Percentiles rank a stretch among this genome's conserved stretches.
Evolutionary conservation across 768 basidiomycete species (phyloP).

Genomic region (Chiua virens): DNA sequence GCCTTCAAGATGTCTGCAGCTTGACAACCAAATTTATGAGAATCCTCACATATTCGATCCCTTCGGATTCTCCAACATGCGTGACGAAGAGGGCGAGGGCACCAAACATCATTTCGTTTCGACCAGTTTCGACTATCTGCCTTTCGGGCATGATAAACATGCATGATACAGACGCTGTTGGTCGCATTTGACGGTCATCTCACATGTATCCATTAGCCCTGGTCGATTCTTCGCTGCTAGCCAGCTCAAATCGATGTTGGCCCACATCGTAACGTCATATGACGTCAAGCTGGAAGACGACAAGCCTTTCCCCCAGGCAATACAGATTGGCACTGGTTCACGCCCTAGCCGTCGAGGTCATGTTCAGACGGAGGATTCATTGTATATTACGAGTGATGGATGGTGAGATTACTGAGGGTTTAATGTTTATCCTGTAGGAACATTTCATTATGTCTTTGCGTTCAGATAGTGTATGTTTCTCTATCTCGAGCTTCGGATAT

Average conservation of each 20-base stretch:
- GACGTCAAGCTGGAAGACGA: conserved; percentile 9
- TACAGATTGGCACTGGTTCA: conserved; percentile 1
- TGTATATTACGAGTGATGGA: too few relatives aligned
- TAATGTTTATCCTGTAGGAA: too few relatives aligned
- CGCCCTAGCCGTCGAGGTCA: not conserved
- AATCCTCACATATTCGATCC: conserved; percentile 42
- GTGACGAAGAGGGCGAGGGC: conserved; percentile 34
- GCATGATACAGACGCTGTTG: conserved; percentile 6
- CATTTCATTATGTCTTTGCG: too few relatives aligned
- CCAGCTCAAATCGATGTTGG: conserved; percentile 11
- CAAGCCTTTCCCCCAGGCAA: not conserved
- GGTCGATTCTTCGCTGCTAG: conserved; percentile 10
- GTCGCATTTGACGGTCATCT: not conserved
- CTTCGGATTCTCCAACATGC: conserved; percentile 45
- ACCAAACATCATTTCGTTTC: conserved; percentile 37
- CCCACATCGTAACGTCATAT: conserved; percentile 5
- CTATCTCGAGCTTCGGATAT: too few relatives aligned
- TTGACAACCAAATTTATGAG: conserved; percentile 26
- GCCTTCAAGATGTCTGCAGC: conserved; percentile 25
- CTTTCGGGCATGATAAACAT: conserved; percentile 37
- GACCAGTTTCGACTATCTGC: conserved; percentile 32
- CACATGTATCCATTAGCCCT: not conserved
- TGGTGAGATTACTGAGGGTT: too few relatives aligned
- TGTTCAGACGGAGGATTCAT: not conserved
- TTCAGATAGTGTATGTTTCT: too few relatives aligned